Percentiles rank a stretch among this genome's conserved stretches.
Evolutionary conservation across 805 yeast species (phyloP).

Genomic region (Grigorovia transvaalensis): DNA sequence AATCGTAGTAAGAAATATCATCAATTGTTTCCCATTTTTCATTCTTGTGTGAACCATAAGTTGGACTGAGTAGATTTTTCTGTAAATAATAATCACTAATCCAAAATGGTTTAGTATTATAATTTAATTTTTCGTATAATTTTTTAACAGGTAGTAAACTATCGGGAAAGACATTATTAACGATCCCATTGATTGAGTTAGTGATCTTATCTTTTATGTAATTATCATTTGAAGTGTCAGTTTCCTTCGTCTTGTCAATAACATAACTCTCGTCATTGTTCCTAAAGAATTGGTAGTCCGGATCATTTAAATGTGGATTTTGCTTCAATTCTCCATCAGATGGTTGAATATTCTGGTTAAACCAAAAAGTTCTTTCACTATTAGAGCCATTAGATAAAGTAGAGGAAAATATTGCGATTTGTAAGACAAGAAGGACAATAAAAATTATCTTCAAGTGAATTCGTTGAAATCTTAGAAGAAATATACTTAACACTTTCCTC

Average conservation of each 20-base stretch:
- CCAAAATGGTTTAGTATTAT: constrained; percentile 14
- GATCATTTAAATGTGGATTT: constrained; percentile 2
- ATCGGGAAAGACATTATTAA: neutral
- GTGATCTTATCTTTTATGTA: neutral
- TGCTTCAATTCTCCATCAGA: neutral
- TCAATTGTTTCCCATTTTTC: constrained; percentile 11
- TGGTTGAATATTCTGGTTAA: neutral
- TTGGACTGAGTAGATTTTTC: constrained; percentile 14
- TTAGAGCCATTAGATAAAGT: too few species aligned
- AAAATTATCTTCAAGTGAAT: neutral
- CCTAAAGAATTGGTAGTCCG: constrained; percentile 2
- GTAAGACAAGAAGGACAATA: neutral
- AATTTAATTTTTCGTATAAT: constrained; percentile 16
- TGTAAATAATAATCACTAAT: constrained; percentile 14
- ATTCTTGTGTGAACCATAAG: constrained; percentile 13
- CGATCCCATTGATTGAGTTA: neutral
- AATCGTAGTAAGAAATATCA: constrained; percentile 31
- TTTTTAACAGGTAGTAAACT: neutral
- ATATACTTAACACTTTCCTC: neutral
- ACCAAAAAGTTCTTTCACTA: too few species aligned
- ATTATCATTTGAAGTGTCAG: neutral
- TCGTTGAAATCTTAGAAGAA: neutral
- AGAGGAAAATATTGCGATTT: neutral
- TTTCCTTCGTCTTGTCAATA: neutral
- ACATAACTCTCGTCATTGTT: neutral